Conservation (phyloP, 2,329 filamentous ascomycete genomes). For the Triangularia verruculosa region DNA sequence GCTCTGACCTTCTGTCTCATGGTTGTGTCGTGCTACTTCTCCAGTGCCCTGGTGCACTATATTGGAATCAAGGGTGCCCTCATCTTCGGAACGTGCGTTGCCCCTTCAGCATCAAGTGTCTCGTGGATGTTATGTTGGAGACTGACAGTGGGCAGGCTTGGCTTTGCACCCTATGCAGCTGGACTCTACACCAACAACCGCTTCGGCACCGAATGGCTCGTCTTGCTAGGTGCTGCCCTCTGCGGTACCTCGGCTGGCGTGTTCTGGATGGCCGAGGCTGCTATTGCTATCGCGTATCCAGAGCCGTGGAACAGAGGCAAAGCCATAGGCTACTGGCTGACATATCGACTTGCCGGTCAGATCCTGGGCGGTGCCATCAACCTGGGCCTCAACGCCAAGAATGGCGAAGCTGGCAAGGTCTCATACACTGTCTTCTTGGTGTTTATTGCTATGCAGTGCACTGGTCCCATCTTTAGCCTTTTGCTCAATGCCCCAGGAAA, state of each 20-base stretch:
- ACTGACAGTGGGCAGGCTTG: slow-evolving; percentile 47
- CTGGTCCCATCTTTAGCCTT: slow-evolving; percentile 62
- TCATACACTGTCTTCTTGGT: slow-evolving; percentile 66
- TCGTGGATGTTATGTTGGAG: not conserved
- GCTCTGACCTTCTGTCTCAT: slow-evolving; percentile 70
- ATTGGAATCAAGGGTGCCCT: slow-evolving; percentile 70
- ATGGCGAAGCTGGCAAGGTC: slow-evolving; percentile 49
- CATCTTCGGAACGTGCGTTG: slow-evolving; percentile 62
- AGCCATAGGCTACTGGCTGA: slow-evolving; percentile 52
- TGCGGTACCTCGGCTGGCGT: slow-evolving; percentile 63
- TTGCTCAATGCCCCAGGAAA: slow-evolving; percentile 58
- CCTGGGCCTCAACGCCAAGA: slow-evolving; percentile 43
- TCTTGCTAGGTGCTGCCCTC: slow-evolving; percentile 58
- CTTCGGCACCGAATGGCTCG: slow-evolving; percentile 60
- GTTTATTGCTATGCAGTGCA: slow-evolving; percentile 68
- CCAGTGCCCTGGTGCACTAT: slow-evolving; percentile 60
- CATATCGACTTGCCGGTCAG: slow-evolving; percentile 39
- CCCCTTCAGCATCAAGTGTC: not conserved
- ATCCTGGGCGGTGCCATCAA: slow-evolving; percentile 51
- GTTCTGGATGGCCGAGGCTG: slow-evolving; percentile 67
- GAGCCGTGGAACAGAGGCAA: slow-evolving; percentile 58
- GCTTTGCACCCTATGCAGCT: slow-evolving; percentile 63
- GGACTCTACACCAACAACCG: slow-evolving; percentile 65
- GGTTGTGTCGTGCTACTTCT: slow-evolving; percentile 64
- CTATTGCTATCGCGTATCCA: slow-evolving; percentile 62